Conservation (phyloP, 2,329 filamentous ascomycete genomes). For the Pestalotiopsis sp. region DNA sequence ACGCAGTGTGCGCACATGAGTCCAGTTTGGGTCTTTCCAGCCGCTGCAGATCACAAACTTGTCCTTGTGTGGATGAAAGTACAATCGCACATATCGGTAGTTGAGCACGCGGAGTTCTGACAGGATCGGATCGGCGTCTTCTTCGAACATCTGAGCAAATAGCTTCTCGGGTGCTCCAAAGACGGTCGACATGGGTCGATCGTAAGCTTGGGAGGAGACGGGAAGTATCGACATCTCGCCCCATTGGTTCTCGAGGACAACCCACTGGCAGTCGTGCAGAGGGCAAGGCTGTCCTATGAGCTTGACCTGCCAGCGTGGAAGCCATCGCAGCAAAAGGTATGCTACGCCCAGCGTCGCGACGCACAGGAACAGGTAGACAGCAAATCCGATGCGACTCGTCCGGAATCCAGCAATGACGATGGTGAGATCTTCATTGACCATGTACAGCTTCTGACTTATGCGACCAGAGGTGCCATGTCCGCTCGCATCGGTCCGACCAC, state of each 20-base stretch:
- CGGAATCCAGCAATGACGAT: constrained; percentile 91
- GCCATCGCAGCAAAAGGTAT: constrained; percentile 86
- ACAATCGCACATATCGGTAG: constrained; percentile 93
- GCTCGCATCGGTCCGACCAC: constrained; percentile 69
- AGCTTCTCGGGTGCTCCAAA: constrained; percentile 71
- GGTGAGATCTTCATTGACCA: constrained; percentile 90
- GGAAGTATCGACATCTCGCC: constrained; percentile 82
- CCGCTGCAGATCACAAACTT: constrained; percentile 84
- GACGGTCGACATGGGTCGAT: constrained; percentile 59
- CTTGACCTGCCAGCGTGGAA: constrained; percentile 83
- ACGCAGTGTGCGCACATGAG: constrained; percentile 73
- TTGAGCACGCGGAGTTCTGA: constrained; percentile 76
- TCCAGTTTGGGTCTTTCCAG: constrained; percentile 95
- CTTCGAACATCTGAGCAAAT: constrained; percentile 55
- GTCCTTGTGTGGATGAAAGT: constrained; percentile 86
- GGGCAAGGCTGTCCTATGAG: constrained; percentile 71
- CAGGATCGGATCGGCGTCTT: constrained; percentile 79
- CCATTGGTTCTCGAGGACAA: constrained; percentile 98
- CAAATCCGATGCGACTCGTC: constrained; percentile 72
- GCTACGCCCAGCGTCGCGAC: constrained; percentile 73
- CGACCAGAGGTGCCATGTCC: constrained; percentile 61
- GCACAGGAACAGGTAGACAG: constrained; percentile 72
- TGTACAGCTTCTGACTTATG: constrained; percentile 87
- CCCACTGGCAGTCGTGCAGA: constrained; percentile 81
- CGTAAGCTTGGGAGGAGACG: constrained; percentile 59